Evolutionary conservation across 805 yeast species (phyloP), one percentile per base, ranked within the genome.

Genomic region (Candida takata): DNA sequence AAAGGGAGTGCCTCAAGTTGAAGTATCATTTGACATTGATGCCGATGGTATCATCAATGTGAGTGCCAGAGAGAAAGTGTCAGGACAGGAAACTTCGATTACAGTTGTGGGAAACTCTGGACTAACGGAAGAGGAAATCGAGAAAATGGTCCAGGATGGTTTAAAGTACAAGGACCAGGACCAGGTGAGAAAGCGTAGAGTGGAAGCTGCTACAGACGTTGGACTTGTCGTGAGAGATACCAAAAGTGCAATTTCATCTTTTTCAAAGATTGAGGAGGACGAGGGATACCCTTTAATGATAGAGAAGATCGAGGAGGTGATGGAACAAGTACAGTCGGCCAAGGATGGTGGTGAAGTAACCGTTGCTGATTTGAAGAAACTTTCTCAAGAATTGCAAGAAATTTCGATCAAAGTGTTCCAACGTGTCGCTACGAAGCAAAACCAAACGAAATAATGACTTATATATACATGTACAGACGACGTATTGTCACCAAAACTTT

Each of bases 31-130:
- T 52, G 85, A 77, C 51, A 77, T 83, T 39, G 90, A 83, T 60
- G 88, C 88, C 5, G 87, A 83, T 58, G 92, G 94, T 44, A 75
- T 75, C 34, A 79, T 84, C 58, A 82, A 84, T 60, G 92, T 84
- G 31, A 72, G 82, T 52, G 94, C 94, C 19, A 72, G 73, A 57
- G 94, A 84, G 59, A 76, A 77, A 62, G 80, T 84, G 41, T 77
- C 87, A 31, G 83, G 84, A 51, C 72, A 76, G 67, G 87, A 76
- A 55, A 79, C 81, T 45, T 79, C 86, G 25, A 79, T 83, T 35
- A 75, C 79, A 19, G 84, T 79, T 20, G 73, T 79, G n/a, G 80
- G 79, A 9, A 76, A 77, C 35, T 70, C 82, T 5, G 85, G 84
- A 13, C 60, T 83, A 35, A 70, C 83, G 3, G 86, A 81, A 45